A percentile compares a stretch with the other conserved stretches of the same genome.
Evolutionary conservation across 1,284 basidiomycete species (phyloP).

Genomic region (Ganoderma meredithae): DNA sequence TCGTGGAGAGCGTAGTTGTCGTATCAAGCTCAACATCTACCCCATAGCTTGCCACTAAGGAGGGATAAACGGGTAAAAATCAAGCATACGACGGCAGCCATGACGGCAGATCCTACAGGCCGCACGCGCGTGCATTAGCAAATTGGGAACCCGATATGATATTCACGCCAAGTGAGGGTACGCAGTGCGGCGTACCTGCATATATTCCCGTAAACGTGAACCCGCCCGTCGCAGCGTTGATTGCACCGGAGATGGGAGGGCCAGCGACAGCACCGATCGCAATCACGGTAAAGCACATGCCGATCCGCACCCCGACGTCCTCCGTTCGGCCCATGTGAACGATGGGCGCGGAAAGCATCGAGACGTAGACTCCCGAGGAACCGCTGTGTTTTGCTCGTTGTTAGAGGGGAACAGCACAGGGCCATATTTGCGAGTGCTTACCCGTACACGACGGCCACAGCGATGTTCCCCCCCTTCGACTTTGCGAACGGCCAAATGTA

Average conservation of each 20-base stretch:
- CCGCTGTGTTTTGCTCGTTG: slow-evolving; percentile 47
- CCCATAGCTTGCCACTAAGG: slow-evolving; percentile 23
- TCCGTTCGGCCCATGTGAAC: slow-evolving; percentile 63
- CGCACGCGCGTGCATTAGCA: not conserved
- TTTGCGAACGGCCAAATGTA: slow-evolving; percentile 65
- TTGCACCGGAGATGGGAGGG: slow-evolving; percentile 66
- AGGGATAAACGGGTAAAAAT: slow-evolving; percentile 21
- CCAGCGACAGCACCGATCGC: slow-evolving; percentile 57
- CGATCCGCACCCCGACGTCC: slow-evolving; percentile 66
- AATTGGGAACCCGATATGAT: too few species aligned
- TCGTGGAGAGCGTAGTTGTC: not conserved
- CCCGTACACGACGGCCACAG: slow-evolving; percentile 61
- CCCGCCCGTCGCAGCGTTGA: slow-evolving; percentile 51
- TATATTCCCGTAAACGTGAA: slow-evolving; percentile 64
- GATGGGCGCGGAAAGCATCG: slow-evolving; percentile 60
- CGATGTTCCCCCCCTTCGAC: slow-evolving; percentile 49
- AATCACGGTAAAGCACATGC: slow-evolving; percentile 62
- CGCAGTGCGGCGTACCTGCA: slow-evolving; percentile 52
- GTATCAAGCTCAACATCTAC: slow-evolving; percentile 16
- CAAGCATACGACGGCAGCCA: slow-evolving; percentile 26
- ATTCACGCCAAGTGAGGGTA: not conserved
- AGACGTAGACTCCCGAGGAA: slow-evolving; percentile 62
- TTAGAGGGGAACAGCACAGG: not conserved
- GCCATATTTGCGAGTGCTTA: slow-evolving; percentile 34
- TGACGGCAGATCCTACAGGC: slow-evolving; percentile 23